Evolutionary conservation across 148 eudicot genomes (phyloP).

Genomic region (Pouteria glomerata): DNA sequence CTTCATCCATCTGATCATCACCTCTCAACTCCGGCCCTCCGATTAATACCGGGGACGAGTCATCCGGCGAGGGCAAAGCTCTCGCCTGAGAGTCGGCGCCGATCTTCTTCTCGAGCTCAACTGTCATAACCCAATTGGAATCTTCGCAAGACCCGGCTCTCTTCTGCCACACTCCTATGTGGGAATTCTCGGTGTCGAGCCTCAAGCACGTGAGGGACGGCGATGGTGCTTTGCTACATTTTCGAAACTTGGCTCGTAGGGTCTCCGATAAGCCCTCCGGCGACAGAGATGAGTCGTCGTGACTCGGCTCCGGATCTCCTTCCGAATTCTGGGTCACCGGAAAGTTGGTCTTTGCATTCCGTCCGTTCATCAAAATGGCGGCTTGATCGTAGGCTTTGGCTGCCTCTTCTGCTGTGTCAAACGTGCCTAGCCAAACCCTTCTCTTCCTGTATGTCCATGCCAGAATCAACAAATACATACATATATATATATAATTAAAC

Average conservation of each 20-base stretch:
- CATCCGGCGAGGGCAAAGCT: neutral
- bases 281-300: neutral
- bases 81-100: neutral
- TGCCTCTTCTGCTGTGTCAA: slow-evolving; percentile 54
- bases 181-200: slow-evolving; percentile 61
- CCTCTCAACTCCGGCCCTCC: neutral
- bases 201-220: slow-evolving; percentile 57
- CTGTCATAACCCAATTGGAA: slow-evolving; percentile 55
- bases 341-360: slow-evolving; percentile 50
- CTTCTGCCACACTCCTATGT: slow-evolving; percentile 66
- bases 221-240: slow-evolving; percentile 39
- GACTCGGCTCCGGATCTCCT: neutral
- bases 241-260: slow-evolving; percentile 50
- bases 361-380: slow-evolving; percentile 45
- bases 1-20: slow-evolving; percentile 28
- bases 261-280: slow-evolving; percentile 26
- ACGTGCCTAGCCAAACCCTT: slow-evolving; percentile 56
- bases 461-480: neutral
- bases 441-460: slow-evolving; percentile 30
- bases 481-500: too few relatives aligned
- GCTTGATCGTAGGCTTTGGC: slow-evolving; percentile 55
- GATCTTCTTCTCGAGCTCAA: slow-evolving; percentile 33
- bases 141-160: slow-evolving; percentile 40
- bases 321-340: slow-evolving; percentile 22
- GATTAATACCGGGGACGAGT: neutral